Conservation (phyloP, 2,329 filamentous ascomycete species). For the Pestalotiopsis sp. region DNA sequence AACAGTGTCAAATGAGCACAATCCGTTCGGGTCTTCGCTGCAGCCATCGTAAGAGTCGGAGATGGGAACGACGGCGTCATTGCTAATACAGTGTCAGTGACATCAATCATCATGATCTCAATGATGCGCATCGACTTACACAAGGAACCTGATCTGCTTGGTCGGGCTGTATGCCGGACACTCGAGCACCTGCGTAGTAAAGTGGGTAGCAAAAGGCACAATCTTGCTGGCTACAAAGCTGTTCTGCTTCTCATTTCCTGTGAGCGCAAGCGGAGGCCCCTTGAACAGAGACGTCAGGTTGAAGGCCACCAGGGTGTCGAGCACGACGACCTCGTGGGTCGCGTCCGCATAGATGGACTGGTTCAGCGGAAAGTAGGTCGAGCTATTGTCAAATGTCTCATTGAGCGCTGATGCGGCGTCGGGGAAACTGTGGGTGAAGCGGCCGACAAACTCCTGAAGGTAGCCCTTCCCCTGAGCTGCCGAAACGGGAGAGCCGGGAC, state of each 20-base stretch:
- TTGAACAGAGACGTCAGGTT: slow-evolving; percentile 31
- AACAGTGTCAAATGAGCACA: slow-evolving; percentile 33
- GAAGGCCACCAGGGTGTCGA: slow-evolving; percentile 31
- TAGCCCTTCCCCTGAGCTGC: slow-evolving; percentile 33
- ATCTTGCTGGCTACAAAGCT: slow-evolving; percentile 30
- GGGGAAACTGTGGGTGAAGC: slow-evolving; percentile 30
- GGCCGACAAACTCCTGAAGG: slow-evolving; percentile 32
- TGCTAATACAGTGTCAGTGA: slow-evolving; percentile 17
- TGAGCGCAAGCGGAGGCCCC: slow-evolving; percentile 25
- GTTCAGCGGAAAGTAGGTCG: slow-evolving; percentile 42
- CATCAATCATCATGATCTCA: not conserved
- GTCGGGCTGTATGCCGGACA: slow-evolving; percentile 30
- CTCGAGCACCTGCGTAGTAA: slow-evolving; percentile 33
- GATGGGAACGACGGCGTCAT: slow-evolving; percentile 32
- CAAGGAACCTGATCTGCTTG: slow-evolving; percentile 32
- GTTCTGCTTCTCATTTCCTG: slow-evolving; percentile 21
- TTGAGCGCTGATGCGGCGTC: slow-evolving; percentile 28
- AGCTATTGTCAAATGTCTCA: slow-evolving; percentile 36
- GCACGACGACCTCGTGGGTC: slow-evolving; percentile 40
- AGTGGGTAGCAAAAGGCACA: slow-evolving; percentile 33
- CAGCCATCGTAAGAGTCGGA: slow-evolving; percentile 28
- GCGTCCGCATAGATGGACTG: slow-evolving; percentile 43
- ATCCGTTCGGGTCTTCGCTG: slow-evolving; percentile 24
- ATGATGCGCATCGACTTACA: slow-evolving; percentile 21
- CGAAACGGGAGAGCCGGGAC: slow-evolving; percentile 32